These are phyloP conservation scores for Penicillium sp. DNA, from an alignment of 2,329 filamentous ascomycete genomes.

Conservation along the genomic window DNA sequence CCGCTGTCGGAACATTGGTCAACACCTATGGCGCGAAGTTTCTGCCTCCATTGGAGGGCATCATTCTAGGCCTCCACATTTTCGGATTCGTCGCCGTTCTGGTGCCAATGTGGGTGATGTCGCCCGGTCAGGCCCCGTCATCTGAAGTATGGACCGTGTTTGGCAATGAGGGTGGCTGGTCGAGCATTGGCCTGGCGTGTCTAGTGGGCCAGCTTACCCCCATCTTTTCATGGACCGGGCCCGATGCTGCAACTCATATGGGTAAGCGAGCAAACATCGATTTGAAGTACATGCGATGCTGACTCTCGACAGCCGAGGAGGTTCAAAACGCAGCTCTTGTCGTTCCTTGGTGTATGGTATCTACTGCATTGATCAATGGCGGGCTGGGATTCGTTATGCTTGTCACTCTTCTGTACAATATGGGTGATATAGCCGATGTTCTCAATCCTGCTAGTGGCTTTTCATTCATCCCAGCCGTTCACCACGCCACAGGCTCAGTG, in stretches of 20 bases:
- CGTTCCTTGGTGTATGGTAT: conserved; percentile 57
- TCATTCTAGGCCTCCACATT: conserved; percentile 58
- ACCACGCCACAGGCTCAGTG: conserved; percentile 51
- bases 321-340: conserved; percentile 55
- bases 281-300: conserved; percentile 1
- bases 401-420: conserved; percentile 53
- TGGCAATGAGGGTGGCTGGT: conserved; percentile 46
- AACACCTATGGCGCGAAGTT: conserved; percentile 55
- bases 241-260: conserved; percentile 46
- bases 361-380: conserved; percentile 56
- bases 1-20: conserved; percentile 56
- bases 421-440: conserved; percentile 48
- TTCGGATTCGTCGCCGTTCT: conserved; percentile 54
- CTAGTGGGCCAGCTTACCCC: conserved; percentile 45
- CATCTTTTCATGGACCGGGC: conserved; percentile 38
- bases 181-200: conserved; percentile 45
- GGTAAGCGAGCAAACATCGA: conserved; percentile 23
- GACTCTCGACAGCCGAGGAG: conserved; percentile 52
- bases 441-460: conserved; percentile 53
- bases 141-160: conserved; percentile 47
- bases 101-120: conserved; percentile 43
- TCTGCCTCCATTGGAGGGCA: conserved; percentile 59
- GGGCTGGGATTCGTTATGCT: conserved; percentile 54
- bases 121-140: conserved; percentile 30
- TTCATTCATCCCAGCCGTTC: conserved; percentile 59